Evolutionary conservation across 495 filamentous ascomycete species (phyloP).

Genomic region (Apodospora peruviana): DNA sequence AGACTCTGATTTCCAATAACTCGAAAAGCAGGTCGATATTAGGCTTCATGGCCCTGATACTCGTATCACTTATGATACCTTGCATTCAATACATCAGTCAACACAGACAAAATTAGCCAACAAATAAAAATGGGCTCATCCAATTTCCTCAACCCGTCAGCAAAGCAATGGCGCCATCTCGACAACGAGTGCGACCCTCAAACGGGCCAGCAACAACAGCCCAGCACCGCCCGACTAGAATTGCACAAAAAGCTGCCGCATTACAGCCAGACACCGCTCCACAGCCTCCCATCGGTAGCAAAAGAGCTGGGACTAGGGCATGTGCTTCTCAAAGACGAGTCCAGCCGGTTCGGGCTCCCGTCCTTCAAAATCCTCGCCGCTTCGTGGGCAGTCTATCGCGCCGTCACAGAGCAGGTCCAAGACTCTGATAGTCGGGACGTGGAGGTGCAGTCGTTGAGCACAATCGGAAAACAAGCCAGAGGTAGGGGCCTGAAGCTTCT

Average conservation of each 20-base stretch:
- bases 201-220: too few relatives aligned
- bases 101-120: too few relatives aligned
- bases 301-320: slow-evolving; percentile 47
- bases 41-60: too few relatives aligned
- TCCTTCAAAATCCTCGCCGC: slow-evolving; percentile 76
- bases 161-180: too few relatives aligned
- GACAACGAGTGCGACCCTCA: too few relatives aligned
- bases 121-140: too few relatives aligned
- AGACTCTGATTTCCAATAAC: too few relatives aligned
- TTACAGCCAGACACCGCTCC: slow-evolving; percentile 46
- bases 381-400: slow-evolving; percentile 62
- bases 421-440: slow-evolving; percentile 27
- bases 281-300: slow-evolving; percentile 47
- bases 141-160: too few relatives aligned
- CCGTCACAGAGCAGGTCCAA: slow-evolving; percentile 37
- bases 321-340: slow-evolving; percentile 58
- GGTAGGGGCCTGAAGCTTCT: slow-evolving; percentile 27
- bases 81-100: too few relatives aligned
- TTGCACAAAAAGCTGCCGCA: slow-evolving; percentile 51
- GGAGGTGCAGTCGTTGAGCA: slow-evolving; percentile 39
- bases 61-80: too few relatives aligned
- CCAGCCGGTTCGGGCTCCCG: slow-evolving; percentile 54
- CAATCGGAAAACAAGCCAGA: slow-evolving; percentile 20
- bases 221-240: too few relatives aligned
- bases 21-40: too few relatives aligned